These are phyloP conservation scores for Trichoderma orchidacearum DNA, from an alignment of 495 filamentous ascomycete species.

Conservation along the genomic window DNA sequence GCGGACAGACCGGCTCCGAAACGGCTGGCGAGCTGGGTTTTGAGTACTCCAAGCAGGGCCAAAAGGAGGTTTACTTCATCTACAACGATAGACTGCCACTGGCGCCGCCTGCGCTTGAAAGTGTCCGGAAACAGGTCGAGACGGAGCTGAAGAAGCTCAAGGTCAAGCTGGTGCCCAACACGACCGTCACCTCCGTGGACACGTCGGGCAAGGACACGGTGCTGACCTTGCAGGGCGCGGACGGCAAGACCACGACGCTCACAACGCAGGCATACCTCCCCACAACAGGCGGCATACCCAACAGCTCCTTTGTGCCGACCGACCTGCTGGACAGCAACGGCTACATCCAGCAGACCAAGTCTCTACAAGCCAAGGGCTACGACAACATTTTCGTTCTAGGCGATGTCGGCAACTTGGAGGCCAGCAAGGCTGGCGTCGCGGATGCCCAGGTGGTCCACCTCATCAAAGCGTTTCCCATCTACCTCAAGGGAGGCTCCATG, in stretches of 20 bases:
- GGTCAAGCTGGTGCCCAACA: slow-evolving; percentile 15
- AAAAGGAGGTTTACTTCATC: slow-evolving; percentile 33
- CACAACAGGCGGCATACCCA: slow-evolving; percentile 24
- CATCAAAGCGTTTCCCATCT: slow-evolving; percentile 12
- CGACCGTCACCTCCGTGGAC: slow-evolving; percentile 9
- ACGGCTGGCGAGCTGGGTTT: slow-evolving; percentile 44
- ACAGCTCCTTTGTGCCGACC: slow-evolving; percentile 24
- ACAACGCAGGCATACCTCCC: slow-evolving; percentile 28
- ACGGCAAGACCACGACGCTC: slow-evolving; percentile 12
- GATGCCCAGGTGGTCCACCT: slow-evolving; percentile 14
- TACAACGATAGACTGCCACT: slow-evolving; percentile 16
- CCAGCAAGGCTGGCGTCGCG: slow-evolving; percentile 9
- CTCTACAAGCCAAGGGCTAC: slow-evolving; percentile 18
- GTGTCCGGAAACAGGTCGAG: slow-evolving; percentile 14
- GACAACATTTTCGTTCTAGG: slow-evolving; percentile 27
- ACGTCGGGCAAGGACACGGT: slow-evolving; percentile 8
- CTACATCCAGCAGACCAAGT: slow-evolving; percentile 18
- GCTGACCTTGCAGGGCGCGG: slow-evolving; percentile 11
- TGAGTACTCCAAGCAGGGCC: slow-evolving; percentile 15
- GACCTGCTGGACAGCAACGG: slow-evolving; percentile 17
- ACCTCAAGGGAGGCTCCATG: slow-evolving; percentile 6
- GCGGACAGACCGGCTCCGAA: slow-evolving; percentile 54
- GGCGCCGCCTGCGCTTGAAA: slow-evolving; percentile 4
- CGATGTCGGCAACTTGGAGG: slow-evolving; percentile 20
- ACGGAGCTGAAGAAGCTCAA: slow-evolving; percentile 20